A percentile compares a stretch with the other conserved stretches of the same genome.
phyloP scores from a whole-genome alignment of 2,329 filamentous ascomycete genomes.

The Karstenula rhodostoma region DNA sequence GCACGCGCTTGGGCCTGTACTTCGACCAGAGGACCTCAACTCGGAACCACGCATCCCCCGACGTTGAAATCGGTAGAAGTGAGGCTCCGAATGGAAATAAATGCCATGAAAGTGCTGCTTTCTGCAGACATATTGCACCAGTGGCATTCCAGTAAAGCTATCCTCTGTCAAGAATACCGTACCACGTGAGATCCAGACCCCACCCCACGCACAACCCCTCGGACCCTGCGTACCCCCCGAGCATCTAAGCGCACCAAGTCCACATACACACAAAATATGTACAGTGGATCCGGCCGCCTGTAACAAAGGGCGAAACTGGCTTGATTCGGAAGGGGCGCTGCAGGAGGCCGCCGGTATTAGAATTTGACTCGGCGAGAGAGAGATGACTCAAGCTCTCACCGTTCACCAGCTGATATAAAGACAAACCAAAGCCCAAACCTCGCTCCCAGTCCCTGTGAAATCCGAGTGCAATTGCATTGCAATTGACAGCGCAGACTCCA shows the following conservation, averaged over 20 bases:
- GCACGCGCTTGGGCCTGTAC: not conserved
- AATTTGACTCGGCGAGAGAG: not conserved
- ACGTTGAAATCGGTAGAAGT: not conserved
- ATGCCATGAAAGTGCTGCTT: not conserved
- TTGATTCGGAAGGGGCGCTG: not conserved
- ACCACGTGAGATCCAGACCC: not conserved
- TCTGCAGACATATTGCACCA: not conserved
- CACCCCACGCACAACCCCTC: not conserved
- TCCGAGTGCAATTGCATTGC: too few species aligned
- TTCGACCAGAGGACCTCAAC: not conserved
- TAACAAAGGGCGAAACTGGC: not conserved
- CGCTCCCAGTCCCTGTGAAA: too few species aligned
- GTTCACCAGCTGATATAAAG: not conserved
- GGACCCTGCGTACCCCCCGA: not conserved
- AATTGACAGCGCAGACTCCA: too few species aligned
- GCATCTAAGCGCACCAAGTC: not conserved
- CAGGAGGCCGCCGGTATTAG: not conserved
- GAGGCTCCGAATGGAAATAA: not conserved
- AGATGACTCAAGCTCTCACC: not conserved
- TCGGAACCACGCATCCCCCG: not conserved
- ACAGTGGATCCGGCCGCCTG: not conserved
- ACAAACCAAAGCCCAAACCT: not conserved
- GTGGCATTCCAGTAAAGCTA: not conserved
- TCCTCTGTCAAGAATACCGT: not conserved
- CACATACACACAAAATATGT: not conserved